Percentiles rank a stretch among this genome's conserved stretches.
phyloP scores from a whole-genome alignment of 164 flowering plant species.

The Berberis thunbergii region DNA sequence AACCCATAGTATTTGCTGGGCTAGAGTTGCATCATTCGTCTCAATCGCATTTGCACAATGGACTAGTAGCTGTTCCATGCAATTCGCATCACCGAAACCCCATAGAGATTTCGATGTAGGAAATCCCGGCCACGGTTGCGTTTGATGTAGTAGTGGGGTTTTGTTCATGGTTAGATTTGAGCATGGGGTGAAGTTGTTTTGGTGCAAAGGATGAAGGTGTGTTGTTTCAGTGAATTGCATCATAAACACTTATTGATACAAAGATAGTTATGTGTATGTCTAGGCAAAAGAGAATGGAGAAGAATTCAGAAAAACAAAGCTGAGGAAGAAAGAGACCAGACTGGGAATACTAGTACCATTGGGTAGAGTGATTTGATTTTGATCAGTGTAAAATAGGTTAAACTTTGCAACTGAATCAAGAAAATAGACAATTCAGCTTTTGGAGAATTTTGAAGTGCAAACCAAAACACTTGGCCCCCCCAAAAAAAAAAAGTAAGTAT shows the following conservation, averaged over 20 bases:
- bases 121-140: conserved; percentile 54
- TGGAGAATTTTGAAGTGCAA: conserved; percentile 16
- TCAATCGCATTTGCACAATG: conserved; percentile 94
- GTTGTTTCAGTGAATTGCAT: conserved; percentile 66
- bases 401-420: conserved; percentile 28
- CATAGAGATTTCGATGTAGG: conserved; percentile 29
- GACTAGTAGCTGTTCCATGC: conserved; percentile 90
- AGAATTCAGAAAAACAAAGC: conserved; percentile 11
- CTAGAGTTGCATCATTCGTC: conserved; percentile 71
- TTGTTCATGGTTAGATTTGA: conserved; percentile 33
- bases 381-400: conserved; percentile 14
- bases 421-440: conserved; percentile 37
- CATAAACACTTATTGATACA: conserved; percentile 15
- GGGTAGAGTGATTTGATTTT: conserved; percentile 18
- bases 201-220: conserved; percentile 31
- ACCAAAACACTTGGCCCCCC: background rate
- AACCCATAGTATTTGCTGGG: conserved; percentile 95
- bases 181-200: conserved; percentile 17
- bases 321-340: conserved; percentile 49
- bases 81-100: conserved; percentile 62
- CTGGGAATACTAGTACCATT: conserved; percentile 31
- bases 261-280: too few relatives aligned
- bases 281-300: background rate
- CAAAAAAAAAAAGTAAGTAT: conserved; percentile 29
- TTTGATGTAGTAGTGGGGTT: conserved; percentile 18